phyloP scores from a whole-genome alignment of 1,284 basidiomycete species.

The Ceratorhiza oryzae-sativae region DNA sequence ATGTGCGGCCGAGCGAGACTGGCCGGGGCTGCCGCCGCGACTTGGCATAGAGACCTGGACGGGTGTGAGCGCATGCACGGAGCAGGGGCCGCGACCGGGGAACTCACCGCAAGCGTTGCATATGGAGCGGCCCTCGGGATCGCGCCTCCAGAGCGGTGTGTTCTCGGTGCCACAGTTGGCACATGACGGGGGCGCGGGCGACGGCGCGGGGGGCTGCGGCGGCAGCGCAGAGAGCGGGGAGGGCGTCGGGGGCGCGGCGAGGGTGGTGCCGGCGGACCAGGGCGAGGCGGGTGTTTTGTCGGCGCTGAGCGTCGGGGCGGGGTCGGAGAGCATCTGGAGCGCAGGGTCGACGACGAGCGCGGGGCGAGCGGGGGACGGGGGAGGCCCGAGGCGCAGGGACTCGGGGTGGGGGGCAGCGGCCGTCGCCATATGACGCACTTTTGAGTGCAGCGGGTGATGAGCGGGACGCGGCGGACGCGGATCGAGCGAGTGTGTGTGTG shows the following conservation, averaged over 20 bases:
- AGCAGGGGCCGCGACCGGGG: conserved; percentile 45
- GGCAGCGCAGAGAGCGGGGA: not conserved
- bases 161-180: conserved; percentile 65
- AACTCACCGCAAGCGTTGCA: conserved; percentile 88
- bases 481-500: not conserved
- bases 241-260: conserved; percentile 22
- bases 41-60: conserved; percentile 71
- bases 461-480: not conserved
- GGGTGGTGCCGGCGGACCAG: conserved; percentile 31
- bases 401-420: conserved; percentile 33
- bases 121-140: conserved; percentile 77
- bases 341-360: conserved; percentile 38
- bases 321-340: conserved; percentile 37
- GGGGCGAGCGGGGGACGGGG: conserved; percentile 21
- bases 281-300: conserved; percentile 37
- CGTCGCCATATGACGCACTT: conserved; percentile 38
- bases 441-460: not conserved
- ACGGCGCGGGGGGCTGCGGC: not conserved
- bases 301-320: not conserved
- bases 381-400: conserved; percentile 2
- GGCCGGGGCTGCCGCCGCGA: conserved; percentile 66
- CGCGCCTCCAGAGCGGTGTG: conserved; percentile 83
- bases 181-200: conserved; percentile 42
- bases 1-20: conserved; percentile 56
- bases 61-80: not conserved